Evolutionary conservation across 140 eudicot genomes (phyloP).

Genomic region (Oenanthe javanica): DNA sequence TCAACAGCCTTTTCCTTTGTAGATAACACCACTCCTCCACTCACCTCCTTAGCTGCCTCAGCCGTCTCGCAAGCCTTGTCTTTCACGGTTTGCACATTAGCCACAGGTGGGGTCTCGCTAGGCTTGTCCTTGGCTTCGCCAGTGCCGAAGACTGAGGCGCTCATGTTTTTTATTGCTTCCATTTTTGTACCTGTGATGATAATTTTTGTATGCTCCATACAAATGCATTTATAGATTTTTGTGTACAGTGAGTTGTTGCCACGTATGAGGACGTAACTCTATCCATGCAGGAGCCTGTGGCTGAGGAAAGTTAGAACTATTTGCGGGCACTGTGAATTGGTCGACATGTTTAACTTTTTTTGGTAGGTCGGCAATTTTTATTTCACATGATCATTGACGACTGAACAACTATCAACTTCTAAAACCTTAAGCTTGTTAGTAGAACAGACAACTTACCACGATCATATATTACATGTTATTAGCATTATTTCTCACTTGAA

Average conservation of each 20-base stretch:
- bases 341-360: background rate
- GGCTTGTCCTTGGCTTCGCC: slow-evolving; percentile 1
- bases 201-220: background rate
- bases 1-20: background rate
- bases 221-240: background rate
- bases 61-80: background rate
- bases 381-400: background rate
- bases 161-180: background rate
- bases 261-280: background rate
- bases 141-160: background rate
- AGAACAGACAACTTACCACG: too few relatives aligned
- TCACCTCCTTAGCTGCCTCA: background rate
- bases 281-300: background rate
- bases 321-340: background rate
- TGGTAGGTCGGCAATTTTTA: background rate
- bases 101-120: too few relatives aligned
- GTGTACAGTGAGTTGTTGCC: background rate
- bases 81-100: background rate
- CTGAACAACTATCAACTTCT: too few relatives aligned
- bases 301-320: background rate
- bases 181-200: background rate
- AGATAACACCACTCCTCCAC: background rate
- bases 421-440: too few relatives aligned
- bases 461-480: too few relatives aligned
- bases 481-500: too few relatives aligned